Base-by-base conservation (phyloP, 805 yeast species). In the Yamadazyma scolyti region DNA sequence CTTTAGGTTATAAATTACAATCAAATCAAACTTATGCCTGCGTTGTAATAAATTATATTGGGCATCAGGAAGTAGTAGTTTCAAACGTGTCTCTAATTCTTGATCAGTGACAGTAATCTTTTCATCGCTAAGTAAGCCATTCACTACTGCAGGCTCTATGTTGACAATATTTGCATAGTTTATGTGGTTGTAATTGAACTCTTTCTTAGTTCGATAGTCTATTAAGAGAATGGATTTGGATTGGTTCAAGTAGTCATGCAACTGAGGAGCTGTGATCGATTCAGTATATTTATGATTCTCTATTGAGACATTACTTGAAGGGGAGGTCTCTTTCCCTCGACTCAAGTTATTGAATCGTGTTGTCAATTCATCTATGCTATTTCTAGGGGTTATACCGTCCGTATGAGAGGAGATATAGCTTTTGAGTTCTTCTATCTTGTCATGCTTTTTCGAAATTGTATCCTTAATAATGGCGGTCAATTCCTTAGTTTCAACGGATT, bases 31-130 rank as follows among this genome's bases (percentile, higher is more conserved):
- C 9, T 49, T 43, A 34, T 65, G 55, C 41, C 96, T 58, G 3
- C 61, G 53, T 14, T 58, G 52, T 45, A 88, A 88, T 28, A 71
- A 41, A 1, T 46, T 50, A 30, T 69, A 70, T 46, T 86, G 93
- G 3, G 52, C 51, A 9, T 65, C 65, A 2, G 88, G 75, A 10
- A 83, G 65, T 2, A 73, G 67, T 10, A 75, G 52, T 36, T 78
- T 58, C 8, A 90, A 69, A 27, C 73, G 58, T 25, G 65, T 69
- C 43, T 82, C 84, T n/a, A 89, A 57, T 33, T 82, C 90, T n/a
- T 52, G 56, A 44, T 83, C 85, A 0, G 73, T 64, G 47, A 75
- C 32, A 10, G 10, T 20, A 12, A 20, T 20, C 13, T 34, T 34
- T 10, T 40, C 37, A n/a, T 36, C 11, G 2, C 42, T 40, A 7